These are phyloP conservation scores for Taphrina betulina DNA, from an alignment of 1,139 yeast species.

Conservation along the genomic window DNA sequence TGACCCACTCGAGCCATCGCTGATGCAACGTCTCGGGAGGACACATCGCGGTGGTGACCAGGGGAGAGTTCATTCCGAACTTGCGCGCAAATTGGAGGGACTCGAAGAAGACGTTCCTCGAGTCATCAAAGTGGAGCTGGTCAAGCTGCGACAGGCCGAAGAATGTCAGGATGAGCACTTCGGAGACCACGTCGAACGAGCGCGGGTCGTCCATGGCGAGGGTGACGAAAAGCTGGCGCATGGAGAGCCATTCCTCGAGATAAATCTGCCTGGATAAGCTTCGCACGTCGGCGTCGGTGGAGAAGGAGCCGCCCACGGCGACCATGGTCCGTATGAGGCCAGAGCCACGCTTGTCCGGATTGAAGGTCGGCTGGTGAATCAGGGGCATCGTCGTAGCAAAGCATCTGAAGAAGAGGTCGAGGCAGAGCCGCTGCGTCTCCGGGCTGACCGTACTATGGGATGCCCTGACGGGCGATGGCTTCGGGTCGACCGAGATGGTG, in stretches of 20 bases:
- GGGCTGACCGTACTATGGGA: neutral
- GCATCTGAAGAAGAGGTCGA: constrained; percentile 12
- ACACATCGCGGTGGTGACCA: neutral
- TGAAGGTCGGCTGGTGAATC: constrained; percentile 12
- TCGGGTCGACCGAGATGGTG: neutral
- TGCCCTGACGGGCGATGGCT: neutral
- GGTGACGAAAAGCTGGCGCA: neutral
- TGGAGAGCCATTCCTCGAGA: neutral
- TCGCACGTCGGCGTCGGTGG: constrained; percentile 3
- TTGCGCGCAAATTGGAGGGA: constrained; percentile 8
- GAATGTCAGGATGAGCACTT: neutral
- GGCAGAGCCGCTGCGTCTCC: neutral
- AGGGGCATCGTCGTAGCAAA: constrained; percentile 8
- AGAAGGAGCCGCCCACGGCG: constrained; percentile 5
- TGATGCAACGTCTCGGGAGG: constrained; percentile 22
- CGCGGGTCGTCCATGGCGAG: neutral
- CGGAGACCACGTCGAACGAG: constrained; percentile 3
- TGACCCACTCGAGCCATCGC: constrained; percentile 18
- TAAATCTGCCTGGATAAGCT: neutral
- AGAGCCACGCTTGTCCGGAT: neutral
- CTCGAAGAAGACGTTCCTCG: constrained; percentile 3
- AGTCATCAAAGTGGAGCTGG: neutral
- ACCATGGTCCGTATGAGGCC: constrained; percentile 11
- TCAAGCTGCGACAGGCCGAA: constrained; percentile 11
- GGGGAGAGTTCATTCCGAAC: constrained; percentile 1